Evolutionary conservation across 768 basidiomycete genomes (phyloP), one percentile per base, ranked within the genome.

Genomic region (Mycena epipterygia): DNA sequence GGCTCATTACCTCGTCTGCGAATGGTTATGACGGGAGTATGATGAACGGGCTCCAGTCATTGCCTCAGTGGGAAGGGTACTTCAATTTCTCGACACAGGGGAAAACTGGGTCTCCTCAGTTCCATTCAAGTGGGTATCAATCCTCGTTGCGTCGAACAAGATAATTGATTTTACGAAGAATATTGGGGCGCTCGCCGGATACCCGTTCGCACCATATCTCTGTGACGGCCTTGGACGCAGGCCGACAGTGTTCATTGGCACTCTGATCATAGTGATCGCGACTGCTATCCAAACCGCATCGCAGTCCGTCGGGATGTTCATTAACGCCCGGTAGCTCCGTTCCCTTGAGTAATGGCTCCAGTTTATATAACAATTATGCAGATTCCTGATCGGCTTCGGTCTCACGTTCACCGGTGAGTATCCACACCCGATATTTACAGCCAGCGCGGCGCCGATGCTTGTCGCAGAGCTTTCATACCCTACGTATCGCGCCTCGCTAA

Each of bases 401-500:
- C 84, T 93, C 42, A 90, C 91, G 1, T 93, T 93, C 73, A 90
- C 91, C 67, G 84, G 88, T 84, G 73, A 78, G 83, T 72, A 2
- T 14, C 68, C 12, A 44, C 41, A 25, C 46, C 12, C 19, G 75
- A 73, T 64, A 21, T 23, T 29, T 64, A 29, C 42, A 86, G 89
- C 88, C 25, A 91, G 89, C 74, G 90, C 93, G 48, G 93, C 95
- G 13, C 94, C 95, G 12, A 88, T 95, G 85, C 81, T 96, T 81
- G 90, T 96, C 64, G 91, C 94, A 51, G 95, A 96, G 81, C 81
- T 96, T n/a, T 87, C 95, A 0, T 95, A 95, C 79, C 95, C 95
- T 13, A 83, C 87, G 14, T 91, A 96, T 80, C 94, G 95, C 73
- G 92, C 90, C 12, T 90, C 90, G 35, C 80, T 96, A 67, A 95